A percentile compares a stretch with the other conserved stretches of the same genome.
phyloP scores from a whole-genome alignment of 1,284 basidiomycete genomes.

The Exobasidium rhododendri region DNA sequence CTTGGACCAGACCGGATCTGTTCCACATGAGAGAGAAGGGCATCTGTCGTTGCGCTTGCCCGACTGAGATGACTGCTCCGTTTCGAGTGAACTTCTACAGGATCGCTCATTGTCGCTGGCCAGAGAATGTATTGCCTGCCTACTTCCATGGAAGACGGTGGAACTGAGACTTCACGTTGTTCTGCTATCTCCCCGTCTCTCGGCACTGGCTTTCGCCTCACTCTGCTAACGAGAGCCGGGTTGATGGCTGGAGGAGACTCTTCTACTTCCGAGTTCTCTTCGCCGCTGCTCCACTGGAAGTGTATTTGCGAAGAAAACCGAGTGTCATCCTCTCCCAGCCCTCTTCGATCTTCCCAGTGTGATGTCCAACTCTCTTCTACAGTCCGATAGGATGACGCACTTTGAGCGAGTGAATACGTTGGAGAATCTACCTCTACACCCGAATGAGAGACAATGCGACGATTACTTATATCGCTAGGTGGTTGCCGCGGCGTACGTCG shows the following conservation, averaged over 20 bases:
- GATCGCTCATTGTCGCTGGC: neutral
- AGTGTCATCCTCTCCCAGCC: neutral
- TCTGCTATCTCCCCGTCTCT: neutral
- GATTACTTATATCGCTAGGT: neutral
- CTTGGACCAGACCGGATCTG: slow-evolving; percentile 1
- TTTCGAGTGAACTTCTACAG: neutral
- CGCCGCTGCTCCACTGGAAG: neutral
- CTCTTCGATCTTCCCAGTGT: slow-evolving; percentile 11
- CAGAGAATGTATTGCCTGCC: neutral
- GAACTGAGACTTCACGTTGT: neutral
- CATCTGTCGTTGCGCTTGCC: slow-evolving; percentile 1
- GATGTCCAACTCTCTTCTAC: slow-evolving; percentile 7
- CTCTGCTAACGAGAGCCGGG: neutral
- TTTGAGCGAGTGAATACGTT: neutral
- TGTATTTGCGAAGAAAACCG: neutral
- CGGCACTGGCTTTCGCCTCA: slow-evolving; percentile 6
- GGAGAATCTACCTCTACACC: neutral
- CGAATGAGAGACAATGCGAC: neutral
- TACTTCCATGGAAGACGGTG: neutral
- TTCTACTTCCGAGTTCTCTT: neutral
- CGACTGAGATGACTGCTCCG: slow-evolving; percentile 5
- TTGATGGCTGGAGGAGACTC: neutral
- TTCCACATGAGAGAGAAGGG: slow-evolving; percentile 7
- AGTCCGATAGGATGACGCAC: neutral
- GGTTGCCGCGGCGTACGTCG: neutral